These are phyloP conservation scores for Trichoderma harzianum DNA, from an alignment of 2,329 filamentous ascomycete species.

Conservation along the genomic window DNA sequence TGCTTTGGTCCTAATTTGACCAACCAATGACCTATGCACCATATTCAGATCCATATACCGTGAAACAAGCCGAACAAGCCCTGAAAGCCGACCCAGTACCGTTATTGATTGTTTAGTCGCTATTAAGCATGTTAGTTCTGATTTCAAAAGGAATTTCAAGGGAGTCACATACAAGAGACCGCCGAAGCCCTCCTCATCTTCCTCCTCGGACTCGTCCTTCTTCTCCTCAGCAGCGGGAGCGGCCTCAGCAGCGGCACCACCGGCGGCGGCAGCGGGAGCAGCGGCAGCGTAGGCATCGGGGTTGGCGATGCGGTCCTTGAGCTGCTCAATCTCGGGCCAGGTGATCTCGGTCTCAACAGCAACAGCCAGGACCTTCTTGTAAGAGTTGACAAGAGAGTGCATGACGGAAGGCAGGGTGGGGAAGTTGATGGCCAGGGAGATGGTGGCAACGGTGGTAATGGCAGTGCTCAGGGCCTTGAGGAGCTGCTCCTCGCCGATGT, in stretches of 20 bases:
- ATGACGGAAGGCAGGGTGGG: slow-evolving; percentile 94
- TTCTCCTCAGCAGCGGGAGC: slow-evolving; percentile 57
- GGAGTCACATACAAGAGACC: slow-evolving; percentile 64
- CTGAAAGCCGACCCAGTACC: slow-evolving; percentile 41
- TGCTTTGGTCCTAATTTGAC: slow-evolving; percentile 38
- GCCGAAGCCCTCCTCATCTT: slow-evolving; percentile 69
- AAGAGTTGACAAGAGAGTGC: slow-evolving; percentile 93
- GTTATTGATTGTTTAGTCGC: slow-evolving; percentile 49
- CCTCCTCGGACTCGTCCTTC: slow-evolving; percentile 66
- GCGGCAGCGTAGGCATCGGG: slow-evolving; percentile 90
- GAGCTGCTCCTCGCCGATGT: slow-evolving; percentile 93
- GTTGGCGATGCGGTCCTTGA: slow-evolving; percentile 99
- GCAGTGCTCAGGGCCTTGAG: slow-evolving; percentile 77
- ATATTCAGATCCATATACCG: slow-evolving; percentile 40
- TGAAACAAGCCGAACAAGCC: slow-evolving; percentile 42
- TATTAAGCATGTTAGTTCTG: slow-evolving; percentile 41
- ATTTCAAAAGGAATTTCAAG: neutral
- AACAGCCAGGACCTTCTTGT: slow-evolving; percentile 94
- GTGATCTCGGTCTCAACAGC: slow-evolving; percentile 86
- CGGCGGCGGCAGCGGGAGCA: slow-evolving; percentile 66
- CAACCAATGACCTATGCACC: slow-evolving; percentile 49
- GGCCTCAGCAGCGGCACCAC: slow-evolving; percentile 48
- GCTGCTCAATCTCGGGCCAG: slow-evolving; percentile 93
- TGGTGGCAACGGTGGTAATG: slow-evolving; percentile 79
- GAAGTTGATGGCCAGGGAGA: slow-evolving; percentile 92